A percentile compares a stretch with the other conserved stretches of the same genome.
Conservation (phyloP, 441 rosid species). For the Jatropha podagrica region DNA sequence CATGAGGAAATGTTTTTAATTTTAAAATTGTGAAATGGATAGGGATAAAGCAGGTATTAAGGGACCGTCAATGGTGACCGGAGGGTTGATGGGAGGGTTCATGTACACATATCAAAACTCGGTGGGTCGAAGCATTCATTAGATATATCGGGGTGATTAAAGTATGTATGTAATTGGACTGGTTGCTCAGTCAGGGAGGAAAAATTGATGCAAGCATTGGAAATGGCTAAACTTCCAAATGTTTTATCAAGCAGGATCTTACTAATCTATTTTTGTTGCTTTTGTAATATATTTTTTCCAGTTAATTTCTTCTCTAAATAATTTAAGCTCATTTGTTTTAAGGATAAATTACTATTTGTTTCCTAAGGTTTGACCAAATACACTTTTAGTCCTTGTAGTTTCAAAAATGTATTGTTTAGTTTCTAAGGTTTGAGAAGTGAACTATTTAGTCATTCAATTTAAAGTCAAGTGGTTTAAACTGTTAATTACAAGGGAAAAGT, state of each 20-base stretch:
- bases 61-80: constrained; percentile 95
- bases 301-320: not conserved
- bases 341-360: too few species aligned
- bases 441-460: too few species aligned
- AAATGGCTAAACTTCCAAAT: not conserved
- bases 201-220: not conserved
- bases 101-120: constrained; percentile 99
- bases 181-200: not conserved
- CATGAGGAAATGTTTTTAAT: not conserved
- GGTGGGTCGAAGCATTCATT: constrained; percentile 46
- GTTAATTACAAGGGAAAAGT: too few species aligned
- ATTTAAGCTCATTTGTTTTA: not conserved
- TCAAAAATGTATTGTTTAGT: too few species aligned
- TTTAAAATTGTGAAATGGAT: not conserved
- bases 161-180: too few species aligned
- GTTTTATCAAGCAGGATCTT: not conserved
- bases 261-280: not conserved
- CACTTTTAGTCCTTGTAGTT: too few species aligned
- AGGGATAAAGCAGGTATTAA: constrained; percentile 85
- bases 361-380: too few species aligned
- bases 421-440: too few species aligned
- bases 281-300: not conserved
- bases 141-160: not conserved
- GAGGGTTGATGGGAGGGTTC: constrained; percentile 96
- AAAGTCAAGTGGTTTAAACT: too few species aligned